These are phyloP conservation scores for Populus pruinosa DNA, from an alignment of 345 rosid species.

Conservation along the genomic window DNA sequence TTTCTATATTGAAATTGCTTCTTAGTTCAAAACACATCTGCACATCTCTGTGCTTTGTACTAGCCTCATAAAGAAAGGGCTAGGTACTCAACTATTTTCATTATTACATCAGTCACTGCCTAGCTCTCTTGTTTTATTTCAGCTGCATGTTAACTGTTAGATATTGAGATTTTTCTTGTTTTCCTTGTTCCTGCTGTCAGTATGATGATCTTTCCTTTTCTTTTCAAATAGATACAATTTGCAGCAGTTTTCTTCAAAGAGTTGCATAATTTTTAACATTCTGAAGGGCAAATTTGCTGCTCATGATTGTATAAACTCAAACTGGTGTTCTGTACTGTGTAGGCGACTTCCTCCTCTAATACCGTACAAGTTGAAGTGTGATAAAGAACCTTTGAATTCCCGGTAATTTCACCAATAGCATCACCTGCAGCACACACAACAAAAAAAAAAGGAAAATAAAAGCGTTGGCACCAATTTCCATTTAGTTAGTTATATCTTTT, in stretches of 20 bases:
- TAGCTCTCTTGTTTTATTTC: background rate
- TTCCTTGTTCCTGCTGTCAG: background rate
- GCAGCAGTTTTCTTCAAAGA: background rate
- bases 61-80: background rate
- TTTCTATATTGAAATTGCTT: background rate
- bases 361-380: slow-evolving; percentile 85
- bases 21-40: background rate
- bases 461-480: background rate
- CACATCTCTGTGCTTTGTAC: background rate
- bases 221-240: background rate
- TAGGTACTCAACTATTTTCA: background rate
- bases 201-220: background rate
- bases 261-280: background rate
- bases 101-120: background rate
- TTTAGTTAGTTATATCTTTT: background rate
- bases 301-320: background rate
- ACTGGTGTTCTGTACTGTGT: slow-evolving; percentile 22
- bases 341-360: slow-evolving; percentile 65
- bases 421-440: background rate
- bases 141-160: background rate
- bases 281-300: background rate
- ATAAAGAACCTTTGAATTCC: slow-evolving; percentile 78
- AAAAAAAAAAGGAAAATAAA: background rate
- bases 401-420: slow-evolving; percentile 47
- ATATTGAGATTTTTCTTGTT: background rate